Evolutionary conservation across 805 yeast genomes (phyloP), one percentile per base, ranked within the genome.

Genomic region (Kuraishia borneana): DNA sequence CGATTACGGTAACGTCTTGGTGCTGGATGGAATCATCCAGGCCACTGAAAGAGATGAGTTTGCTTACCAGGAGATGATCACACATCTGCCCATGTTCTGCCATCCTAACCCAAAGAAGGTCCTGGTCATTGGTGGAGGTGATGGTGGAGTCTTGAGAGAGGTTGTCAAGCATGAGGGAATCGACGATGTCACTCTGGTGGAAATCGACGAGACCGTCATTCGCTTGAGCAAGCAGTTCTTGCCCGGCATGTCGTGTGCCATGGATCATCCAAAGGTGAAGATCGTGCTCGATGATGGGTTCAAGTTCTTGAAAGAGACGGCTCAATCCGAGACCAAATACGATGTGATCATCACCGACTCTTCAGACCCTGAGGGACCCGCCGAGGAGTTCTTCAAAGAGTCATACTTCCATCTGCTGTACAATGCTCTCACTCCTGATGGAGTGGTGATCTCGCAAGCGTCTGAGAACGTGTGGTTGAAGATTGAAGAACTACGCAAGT

Each of bases 301-400:
- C 71, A 87, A 89, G 67, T 89, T 83, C 63, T 71, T 89, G 56
- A 78, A 79, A 40, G 83, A 82, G 50, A 73, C 81, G 67, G 76
- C 77, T 58, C 22, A 21, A 21, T 9, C 25, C 5, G 32, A n/a
- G 5, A 81, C 83, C 65, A 73, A 83, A 37, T 89, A 83, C 49
- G 98, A 89, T 55, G 96, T 88, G 32, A 89, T 89, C 59, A 82
- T 89, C 58, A 89, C 97, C 34, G 98, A 89, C 58, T 87, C 96
- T 21, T 84, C 96, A 22, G 97, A 89, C 60, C 97, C 97, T 33
- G 97, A 89, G 60, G 98, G 97, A 37, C 97, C 98, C 22, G 97
- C 97, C 33, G 96, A 80, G 59, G 69, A 84, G 25, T 70, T 89
- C 34, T 92, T 92, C 75, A 94, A 88, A 65, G 80, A 83, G 57